phyloP scores from a whole-genome alignment of 1,284 basidiomycete species.

The Porogramme epimiltina region DNA sequence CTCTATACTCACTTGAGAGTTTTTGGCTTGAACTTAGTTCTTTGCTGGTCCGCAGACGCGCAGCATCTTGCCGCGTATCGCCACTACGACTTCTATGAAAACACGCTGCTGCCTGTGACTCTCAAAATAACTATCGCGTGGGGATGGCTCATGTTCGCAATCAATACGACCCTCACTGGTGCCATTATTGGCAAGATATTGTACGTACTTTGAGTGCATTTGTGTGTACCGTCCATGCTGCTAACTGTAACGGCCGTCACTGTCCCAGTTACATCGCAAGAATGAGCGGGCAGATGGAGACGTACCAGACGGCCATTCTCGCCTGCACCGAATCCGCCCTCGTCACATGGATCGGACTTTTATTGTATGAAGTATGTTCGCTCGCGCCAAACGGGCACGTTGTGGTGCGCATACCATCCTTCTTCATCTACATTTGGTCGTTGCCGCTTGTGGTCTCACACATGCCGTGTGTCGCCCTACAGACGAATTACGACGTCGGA shows the following conservation, averaged over 20 bases:
- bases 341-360: constrained; percentile 28
- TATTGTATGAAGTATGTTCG: constrained; percentile 24
- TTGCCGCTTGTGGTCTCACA: too few relatives aligned
- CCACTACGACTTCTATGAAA: constrained; percentile 16
- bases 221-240: background rate
- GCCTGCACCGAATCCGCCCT: constrained; percentile 27
- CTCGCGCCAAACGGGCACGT: constrained; percentile 26
- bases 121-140: constrained; percentile 25
- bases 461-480: background rate
- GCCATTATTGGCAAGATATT: constrained; percentile 23
- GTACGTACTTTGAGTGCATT: constrained; percentile 25
- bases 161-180: constrained; percentile 23
- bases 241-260: background rate
- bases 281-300: background rate
- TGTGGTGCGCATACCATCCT: constrained; percentile 5
- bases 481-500: constrained; percentile 18
- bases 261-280: too few relatives aligned
- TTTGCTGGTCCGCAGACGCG: constrained; percentile 21
- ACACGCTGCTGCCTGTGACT: constrained; percentile 16
- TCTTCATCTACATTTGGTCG: background rate
- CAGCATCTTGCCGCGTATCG: constrained; percentile 25
- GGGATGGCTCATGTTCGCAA: constrained; percentile 27
- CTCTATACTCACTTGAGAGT: too few relatives aligned
- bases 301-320: constrained; percentile 12
- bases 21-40: too few relatives aligned